phyloP scores from a whole-genome alignment of 2,329 filamentous ascomycete genomes.

The Hypoxylon rubiginosum region DNA sequence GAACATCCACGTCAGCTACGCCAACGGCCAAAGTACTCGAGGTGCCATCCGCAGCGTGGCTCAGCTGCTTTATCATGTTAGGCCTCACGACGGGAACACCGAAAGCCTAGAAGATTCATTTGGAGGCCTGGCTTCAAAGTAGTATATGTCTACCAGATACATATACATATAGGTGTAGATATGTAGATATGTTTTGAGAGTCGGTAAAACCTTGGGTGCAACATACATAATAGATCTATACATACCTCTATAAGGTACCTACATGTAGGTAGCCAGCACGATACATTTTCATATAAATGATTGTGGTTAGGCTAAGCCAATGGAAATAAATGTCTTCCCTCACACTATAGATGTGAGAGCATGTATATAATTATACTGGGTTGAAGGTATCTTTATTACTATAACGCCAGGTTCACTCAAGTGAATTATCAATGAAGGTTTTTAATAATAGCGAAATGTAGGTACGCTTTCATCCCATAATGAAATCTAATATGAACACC shows the following conservation, averaged over 20 bases:
- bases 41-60: slow-evolving; percentile 24
- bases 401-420: not conserved
- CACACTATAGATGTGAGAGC: not conserved
- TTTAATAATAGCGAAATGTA: not conserved
- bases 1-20: slow-evolving; percentile 27
- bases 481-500: slow-evolving; percentile 10
- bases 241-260: too few relatives aligned
- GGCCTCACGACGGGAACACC: slow-evolving; percentile 28
- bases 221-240: too few relatives aligned
- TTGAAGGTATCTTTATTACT: not conserved
- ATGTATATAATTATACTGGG: not conserved
- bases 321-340: not conserved
- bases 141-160: not conserved
- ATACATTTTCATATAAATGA: too few relatives aligned
- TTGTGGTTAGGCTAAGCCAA: not conserved
- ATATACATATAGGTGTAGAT: too few relatives aligned
- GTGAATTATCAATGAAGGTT: slow-evolving; percentile 25
- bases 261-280: not conserved
- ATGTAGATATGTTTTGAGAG: too few relatives aligned
- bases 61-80: slow-evolving; percentile 16
- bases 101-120: slow-evolving; percentile 1
- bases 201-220: too few relatives aligned
- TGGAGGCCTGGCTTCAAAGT: slow-evolving; percentile 12
- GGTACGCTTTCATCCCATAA: not conserved
- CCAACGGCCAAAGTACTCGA: slow-evolving; percentile 8